Evolutionary conservation across 805 yeast species (phyloP), one percentile per base, ranked within the genome.

Genomic region (Saccharomycopsis capsularis): DNA sequence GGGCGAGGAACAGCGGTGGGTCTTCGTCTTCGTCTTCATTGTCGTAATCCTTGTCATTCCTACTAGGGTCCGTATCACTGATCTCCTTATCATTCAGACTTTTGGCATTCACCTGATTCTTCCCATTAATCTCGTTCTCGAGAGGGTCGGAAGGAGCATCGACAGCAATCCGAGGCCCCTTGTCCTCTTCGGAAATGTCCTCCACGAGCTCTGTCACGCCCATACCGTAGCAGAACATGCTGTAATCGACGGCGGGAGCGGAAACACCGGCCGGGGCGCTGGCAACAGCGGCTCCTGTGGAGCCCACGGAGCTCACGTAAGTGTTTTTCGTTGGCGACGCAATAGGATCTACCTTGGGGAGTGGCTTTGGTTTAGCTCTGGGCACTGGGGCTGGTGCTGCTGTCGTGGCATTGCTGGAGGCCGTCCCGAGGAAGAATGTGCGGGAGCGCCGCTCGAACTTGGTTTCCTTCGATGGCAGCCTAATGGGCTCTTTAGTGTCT

Each of bases 1-100:
- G 21, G 41, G 43, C 5, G 46, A 54, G 41, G 40, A 46, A 56
- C 7, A 48, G 50, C 1, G 59, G 54, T 35, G 51, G 55, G 46
- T 54, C 52, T 51, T 27, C 60, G 52, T 18, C 44, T 45, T 39
- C 48, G 38, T 29, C 49, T 36, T 30, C n/a, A n/a, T n/a, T n/a
- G n/a, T n/a, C n/a, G n/a, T n/a, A n/a, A 15, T 19, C 15, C 5
- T 42, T 18, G 21, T 21, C 22, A 18, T n/a, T 16, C n/a, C 24
- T 18, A 4, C 13, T 37, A 23, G 5, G 19, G 4, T 16, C 4
- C 7, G 9, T 3, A 15, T 38, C 40, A 15, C 22, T 23, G 4
- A 18, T 13, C 24, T 24, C 29, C 5, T 21, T 21, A 23, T 18
- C 41, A 43, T 9, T 21, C 27, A 7, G 13, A 16, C 11, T 9